Base-by-base conservation (phyloP, 2,329 filamentous ascomycete species). In the Epichloe gansuensis region DNA sequence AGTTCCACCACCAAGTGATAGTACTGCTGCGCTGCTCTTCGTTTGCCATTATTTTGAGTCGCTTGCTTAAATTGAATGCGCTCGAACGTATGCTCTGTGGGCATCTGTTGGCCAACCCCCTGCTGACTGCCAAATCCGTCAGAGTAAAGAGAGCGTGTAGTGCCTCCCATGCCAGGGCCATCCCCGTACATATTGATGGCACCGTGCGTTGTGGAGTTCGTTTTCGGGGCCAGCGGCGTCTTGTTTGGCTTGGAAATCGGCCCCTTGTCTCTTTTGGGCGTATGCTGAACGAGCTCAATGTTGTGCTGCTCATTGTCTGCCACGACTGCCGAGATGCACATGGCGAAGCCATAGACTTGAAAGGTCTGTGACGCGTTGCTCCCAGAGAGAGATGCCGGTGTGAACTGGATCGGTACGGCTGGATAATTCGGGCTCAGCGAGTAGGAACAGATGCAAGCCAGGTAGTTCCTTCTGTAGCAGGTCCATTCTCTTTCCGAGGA, bases 61-160 rank as follows among this genome's bases (percentile, higher is more conserved):
- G 90, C 89, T 57, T 88, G 87, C 66, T 95, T 94, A 76, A 95
- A 96, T 61, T 95, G 89, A 49, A 95, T 93, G 11, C 90, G 82
- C 64, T 95, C 89, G 63, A 94, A 96, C 0, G 76, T 80, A 56
- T 81, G 75, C 58, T 81, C 78, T 6, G 71, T 76, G 5, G 74
- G 71, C 15, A 70, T 68, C 63, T 47, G 64, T 57, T 71, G 67
- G 36, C 66, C 59, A 25, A 59, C 56, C 2, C 59, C 52, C 34
- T 63, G 62, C 31, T 57, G 50, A 27, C 54, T 57, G 54, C 54
- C 62, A 60, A 73, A 71, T 50, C 63, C 62, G 54, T 73, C 72
- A 1, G 74, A 68, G 57, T 76, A 79, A 31, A 69, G 57, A 25
- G 62, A 53, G 36, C 59, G 39, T 23, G 39, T 57, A 55, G 54